Percentiles rank a stretch among this genome's conserved stretches.
Conservation (phyloP, 345 rosid genomes). For the Dimocarpus longan region DNA sequence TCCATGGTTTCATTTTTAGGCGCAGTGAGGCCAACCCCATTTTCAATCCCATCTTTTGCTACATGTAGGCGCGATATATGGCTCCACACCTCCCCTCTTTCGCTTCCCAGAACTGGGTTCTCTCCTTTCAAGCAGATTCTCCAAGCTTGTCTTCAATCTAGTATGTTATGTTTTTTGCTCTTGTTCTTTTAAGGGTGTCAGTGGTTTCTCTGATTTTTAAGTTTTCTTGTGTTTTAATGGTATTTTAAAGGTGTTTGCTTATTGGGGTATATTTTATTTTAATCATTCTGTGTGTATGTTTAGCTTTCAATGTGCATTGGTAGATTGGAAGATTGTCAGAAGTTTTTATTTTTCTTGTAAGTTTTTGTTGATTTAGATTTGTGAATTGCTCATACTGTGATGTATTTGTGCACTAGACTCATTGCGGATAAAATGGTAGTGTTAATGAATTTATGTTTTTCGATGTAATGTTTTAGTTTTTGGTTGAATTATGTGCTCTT, state of each 20-base stretch:
- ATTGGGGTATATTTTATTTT: slow-evolving; percentile 6
- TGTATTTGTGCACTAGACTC: not conserved
- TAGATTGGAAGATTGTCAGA: not conserved
- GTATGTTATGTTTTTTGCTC: slow-evolving; percentile 34
- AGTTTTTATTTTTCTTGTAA: not conserved
- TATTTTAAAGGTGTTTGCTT: slow-evolving; percentile 2
- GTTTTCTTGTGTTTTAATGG: not conserved
- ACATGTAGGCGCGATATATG: slow-evolving; percentile 41
- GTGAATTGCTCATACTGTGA: not conserved
- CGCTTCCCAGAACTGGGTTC: slow-evolving; percentile 35
- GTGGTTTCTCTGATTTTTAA: not conserved
- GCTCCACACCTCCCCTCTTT: slow-evolving; percentile 27
- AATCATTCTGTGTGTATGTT: not conserved
- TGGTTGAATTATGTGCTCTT: not conserved
- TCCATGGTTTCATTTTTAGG: slow-evolving; percentile 53
- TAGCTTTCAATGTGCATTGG: not conserved
- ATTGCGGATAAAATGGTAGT: not conserved
- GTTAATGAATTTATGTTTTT: not conserved
- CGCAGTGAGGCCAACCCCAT: slow-evolving; percentile 36
- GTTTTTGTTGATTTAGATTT: not conserved
- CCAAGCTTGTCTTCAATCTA: slow-evolving; percentile 54
- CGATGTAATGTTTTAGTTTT: not conserved
- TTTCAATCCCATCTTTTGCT: slow-evolving; percentile 37
- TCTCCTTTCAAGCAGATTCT: slow-evolving; percentile 51
- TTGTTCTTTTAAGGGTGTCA: not conserved